These are phyloP conservation scores for Cyberlindnera nakhonratchasimensis DNA, from an alignment of 805 yeast genomes.

Conservation along the genomic window DNA sequence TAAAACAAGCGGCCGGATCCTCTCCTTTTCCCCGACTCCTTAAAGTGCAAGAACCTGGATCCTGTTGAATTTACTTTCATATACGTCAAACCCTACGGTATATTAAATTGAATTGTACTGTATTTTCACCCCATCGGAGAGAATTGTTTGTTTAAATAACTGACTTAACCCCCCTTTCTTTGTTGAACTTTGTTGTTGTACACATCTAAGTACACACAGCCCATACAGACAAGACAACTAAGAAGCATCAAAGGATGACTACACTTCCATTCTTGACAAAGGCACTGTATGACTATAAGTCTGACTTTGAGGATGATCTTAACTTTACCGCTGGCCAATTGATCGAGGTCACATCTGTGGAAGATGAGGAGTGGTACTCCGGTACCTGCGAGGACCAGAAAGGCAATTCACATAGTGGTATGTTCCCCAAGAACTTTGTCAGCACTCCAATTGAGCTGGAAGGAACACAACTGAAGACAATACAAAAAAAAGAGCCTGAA, in stretches of 20 bases:
- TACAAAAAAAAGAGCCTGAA: not conserved
- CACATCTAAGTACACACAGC: not conserved
- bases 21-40: not conserved
- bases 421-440: conserved; percentile 88
- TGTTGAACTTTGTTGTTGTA: no score
- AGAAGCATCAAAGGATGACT: conserved; percentile 4
- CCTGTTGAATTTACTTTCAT: no score
- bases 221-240: not conserved
- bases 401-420: conserved; percentile 56
- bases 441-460: conserved; percentile 23
- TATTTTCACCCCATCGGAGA: no score
- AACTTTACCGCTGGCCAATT: conserved; percentile 63
- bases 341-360: conserved; percentile 72
- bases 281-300: conserved; percentile 63
- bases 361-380: conserved; percentile 89
- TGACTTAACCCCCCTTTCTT: no score
- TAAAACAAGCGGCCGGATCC: not conserved
- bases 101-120: no score
- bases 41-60: not conserved
- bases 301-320: conserved; percentile 82
- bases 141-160: no score
- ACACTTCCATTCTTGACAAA: conserved; percentile 59
- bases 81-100: not conserved
- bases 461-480: not conserved
- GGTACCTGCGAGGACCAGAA: conserved; percentile 51